phyloP scores from a whole-genome alignment of 1,284 basidiomycete genomes.

The Rhodotorula glutinis region DNA sequence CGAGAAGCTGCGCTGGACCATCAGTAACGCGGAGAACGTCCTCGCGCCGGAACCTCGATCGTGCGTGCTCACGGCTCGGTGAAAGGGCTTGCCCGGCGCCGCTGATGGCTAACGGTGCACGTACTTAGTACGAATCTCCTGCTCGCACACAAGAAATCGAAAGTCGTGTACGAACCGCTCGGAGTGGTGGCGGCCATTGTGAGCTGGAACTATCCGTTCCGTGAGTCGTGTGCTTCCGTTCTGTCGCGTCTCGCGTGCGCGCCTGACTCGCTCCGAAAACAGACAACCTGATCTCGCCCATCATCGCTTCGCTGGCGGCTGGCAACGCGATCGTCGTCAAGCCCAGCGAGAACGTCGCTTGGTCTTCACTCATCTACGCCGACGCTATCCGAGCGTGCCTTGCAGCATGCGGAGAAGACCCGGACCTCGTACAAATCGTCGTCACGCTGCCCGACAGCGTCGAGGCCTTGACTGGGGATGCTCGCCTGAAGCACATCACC shows the following conservation, averaged over 20 bases:
- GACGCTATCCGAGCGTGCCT: slow-evolving; percentile 71
- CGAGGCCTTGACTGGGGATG: slow-evolving; percentile 72
- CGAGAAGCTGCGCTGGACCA: slow-evolving; percentile 69
- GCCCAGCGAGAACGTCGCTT: slow-evolving; percentile 76
- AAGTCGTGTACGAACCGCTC: slow-evolving; percentile 87
- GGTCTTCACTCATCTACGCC: slow-evolving; percentile 79
- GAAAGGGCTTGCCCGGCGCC: too few relatives aligned
- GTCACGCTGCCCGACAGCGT: slow-evolving; percentile 86
- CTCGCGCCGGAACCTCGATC: slow-evolving; percentile 67
- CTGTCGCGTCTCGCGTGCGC: too few relatives aligned
- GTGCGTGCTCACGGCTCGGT: not conserved
- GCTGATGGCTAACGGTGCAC: not conserved
- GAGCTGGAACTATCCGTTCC: slow-evolving; percentile 50
- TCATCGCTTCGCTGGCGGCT: slow-evolving; percentile 81
- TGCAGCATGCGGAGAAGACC: slow-evolving; percentile 65
- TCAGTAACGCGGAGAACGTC: slow-evolving; percentile 72
- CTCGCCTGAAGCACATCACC: slow-evolving; percentile 65
- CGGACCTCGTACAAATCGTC: slow-evolving; percentile 78
- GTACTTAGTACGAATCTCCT: slow-evolving; percentile 61
- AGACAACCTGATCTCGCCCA: slow-evolving; percentile 86
- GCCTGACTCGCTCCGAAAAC: slow-evolving; percentile 44
- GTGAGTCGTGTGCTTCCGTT: not conserved
- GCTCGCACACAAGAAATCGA: slow-evolving; percentile 72
- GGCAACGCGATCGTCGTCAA: slow-evolving; percentile 90
- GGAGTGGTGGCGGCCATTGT: slow-evolving; percentile 90